Conservation (phyloP, 2,329 filamentous ascomycete genomes). For the Basipetospora chlamydospora region DNA sequence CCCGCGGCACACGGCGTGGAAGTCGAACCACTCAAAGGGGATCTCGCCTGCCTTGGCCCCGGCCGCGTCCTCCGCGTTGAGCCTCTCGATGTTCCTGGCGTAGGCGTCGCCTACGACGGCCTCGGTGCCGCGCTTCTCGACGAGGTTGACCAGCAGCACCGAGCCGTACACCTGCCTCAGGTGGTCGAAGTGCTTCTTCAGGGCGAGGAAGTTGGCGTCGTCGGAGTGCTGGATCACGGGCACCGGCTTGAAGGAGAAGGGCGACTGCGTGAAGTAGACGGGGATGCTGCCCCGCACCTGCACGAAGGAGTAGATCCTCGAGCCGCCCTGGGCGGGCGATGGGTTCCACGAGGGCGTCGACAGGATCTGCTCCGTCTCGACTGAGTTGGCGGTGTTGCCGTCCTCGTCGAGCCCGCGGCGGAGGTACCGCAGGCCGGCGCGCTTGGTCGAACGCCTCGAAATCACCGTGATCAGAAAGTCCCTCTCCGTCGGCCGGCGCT, state of each 20-base stretch:
- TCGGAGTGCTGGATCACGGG: conserved; percentile 70
- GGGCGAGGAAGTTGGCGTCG: conserved; percentile 64
- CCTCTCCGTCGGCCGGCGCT: conserved; percentile 25
- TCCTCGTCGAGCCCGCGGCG: conserved; percentile 83
- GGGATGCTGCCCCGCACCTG: conserved; percentile 87
- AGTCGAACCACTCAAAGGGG: conserved; percentile 92
- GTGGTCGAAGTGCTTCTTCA: conserved; percentile 63
- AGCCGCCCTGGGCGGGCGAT: conserved; percentile 17
- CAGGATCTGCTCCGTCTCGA: conserved; percentile 91
- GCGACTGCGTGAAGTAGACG: conserved; percentile 86
- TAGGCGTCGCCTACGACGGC: conserved; percentile 65
- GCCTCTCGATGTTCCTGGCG: conserved; percentile 47
- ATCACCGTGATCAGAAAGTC: conserved; percentile 74
- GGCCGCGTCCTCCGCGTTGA: conserved; percentile 49
- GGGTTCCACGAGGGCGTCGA: conserved; percentile 55
- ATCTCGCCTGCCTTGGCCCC: conserved; percentile 33
- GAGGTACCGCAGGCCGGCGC: conserved; percentile 79
- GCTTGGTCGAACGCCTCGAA: conserved; percentile 73
- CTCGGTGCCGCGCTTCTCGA: conserved; percentile 81
- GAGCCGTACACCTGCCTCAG: conserved; percentile 57
- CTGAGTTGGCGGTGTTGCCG: conserved; percentile 74
- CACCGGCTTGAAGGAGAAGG: conserved; percentile 81
- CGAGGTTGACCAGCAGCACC: conserved; percentile 67
- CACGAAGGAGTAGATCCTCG: conserved; percentile 65
- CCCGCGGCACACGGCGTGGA: conserved; percentile 78